Evolutionary conservation across 2,329 filamentous ascomycete species (phyloP), one percentile per base, ranked within the genome.

Genomic region (Fusarium buharicum): DNA sequence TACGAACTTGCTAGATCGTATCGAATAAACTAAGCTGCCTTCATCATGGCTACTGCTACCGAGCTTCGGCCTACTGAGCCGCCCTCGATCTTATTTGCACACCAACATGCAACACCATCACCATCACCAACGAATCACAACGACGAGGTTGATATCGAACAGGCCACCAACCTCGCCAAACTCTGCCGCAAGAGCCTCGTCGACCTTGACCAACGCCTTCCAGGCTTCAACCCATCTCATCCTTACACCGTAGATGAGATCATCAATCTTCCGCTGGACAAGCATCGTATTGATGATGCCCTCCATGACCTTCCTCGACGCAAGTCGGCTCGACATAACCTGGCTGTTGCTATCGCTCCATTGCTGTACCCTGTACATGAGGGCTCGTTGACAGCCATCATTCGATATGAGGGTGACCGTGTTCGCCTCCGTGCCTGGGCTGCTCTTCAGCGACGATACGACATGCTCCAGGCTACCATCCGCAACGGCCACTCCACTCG

Each of bases 401-500:
- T 78, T 41, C 71, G 74, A 10, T 78, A 76, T 50, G 74, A 77
- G 30, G 70, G 66, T 13, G 74, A 77, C 28, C 73, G 76, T 14
- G 74, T 77, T 7, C 72, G 67, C 11, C 69, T 78, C 18, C 73
- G 76, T 37, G 74, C 69, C 20, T 77, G 74, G 74, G 71, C 71
- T 4, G 70, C 66, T 20, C 53, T 78, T 34, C 76, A 78, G 67
- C 72, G 73, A 30, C 72, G 72, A 50, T 75, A 73, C 53, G 75
- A 76, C 60, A 66, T 71, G 34, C 55, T 77, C 13, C 59, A 66
- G 44, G 70, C 71, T 16, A 77, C 74, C 17, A 60, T 62, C 38
- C 70, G 69, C 27, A 73, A 77, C 33, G 75, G 75, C 12, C 72
- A 70, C 36, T 59, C 61, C 14, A 51, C 63, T 14, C 50, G 20